Base-by-base conservation (phyloP, 139 green algal species). In the Chlamydomonas sp. region DNA sequence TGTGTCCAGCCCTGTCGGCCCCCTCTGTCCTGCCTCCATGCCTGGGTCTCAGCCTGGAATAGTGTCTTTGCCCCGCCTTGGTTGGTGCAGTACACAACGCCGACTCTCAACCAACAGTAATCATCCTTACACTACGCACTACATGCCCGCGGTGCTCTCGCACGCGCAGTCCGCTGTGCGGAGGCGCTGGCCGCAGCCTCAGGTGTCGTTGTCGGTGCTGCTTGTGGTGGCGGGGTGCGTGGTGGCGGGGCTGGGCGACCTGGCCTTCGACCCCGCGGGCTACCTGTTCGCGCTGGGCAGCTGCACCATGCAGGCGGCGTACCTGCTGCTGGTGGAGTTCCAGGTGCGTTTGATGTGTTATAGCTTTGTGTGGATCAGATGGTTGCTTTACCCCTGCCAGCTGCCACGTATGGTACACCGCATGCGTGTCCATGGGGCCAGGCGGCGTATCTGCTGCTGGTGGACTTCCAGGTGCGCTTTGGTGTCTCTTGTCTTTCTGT, bases 251-350 rank as follows among this genome's bases (percentile, higher is more conserved):
- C 59, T 86, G 4, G 94, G 95, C 5, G 94, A 97, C 80, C 89
- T 97, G 58, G 83, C 78, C 60, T 97, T 97, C 81, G 93, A 98
- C 77, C 62, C 61, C n/a, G 71, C 79, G 82, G 92, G 90, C 20
- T 98, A 98, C 83, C 57, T 83, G 0, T 95, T 91, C 77, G 95
- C 95, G 7, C 86, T 97, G 6, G 59, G 86, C 62, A 95, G 89
- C 57, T 95, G 93, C 74, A 59, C 91, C 5, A 91, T 91, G 76
- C 95, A 98, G 89, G 92, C 94, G 3, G 82, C 83, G 1, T 98
- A 98, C 86, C 88, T 98, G 84, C 86, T 98, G 64, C 83, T 97
- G 49, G 96, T 98, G 67, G 95, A 98, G 92, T 91, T 94, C 49
- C 90, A 94, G 90, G 91, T 91, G 78, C 8, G 91, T 73, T 68